Conservation (phyloP, 176 grass and related monocot species). For the Typha latifolia region DNA sequence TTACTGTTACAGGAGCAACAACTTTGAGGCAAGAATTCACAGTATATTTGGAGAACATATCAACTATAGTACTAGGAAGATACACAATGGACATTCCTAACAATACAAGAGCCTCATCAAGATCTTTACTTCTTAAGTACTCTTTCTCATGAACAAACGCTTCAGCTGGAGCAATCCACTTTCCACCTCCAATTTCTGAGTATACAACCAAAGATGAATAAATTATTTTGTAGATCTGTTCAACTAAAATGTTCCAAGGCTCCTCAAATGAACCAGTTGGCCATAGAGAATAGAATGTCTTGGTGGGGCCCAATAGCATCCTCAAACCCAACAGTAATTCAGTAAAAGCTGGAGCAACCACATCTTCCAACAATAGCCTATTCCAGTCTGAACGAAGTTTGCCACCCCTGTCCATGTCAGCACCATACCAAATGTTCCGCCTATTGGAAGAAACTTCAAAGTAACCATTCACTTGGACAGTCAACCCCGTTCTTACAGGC, state of each 20-base stretch:
- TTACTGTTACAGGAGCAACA: slow-evolving; percentile 53
- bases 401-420: slow-evolving; percentile 96
- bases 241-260: slow-evolving; percentile 88
- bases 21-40: slow-evolving; percentile 33
- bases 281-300: slow-evolving; percentile 80
- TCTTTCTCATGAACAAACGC: slow-evolving; percentile 68
- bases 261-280: slow-evolving; percentile 79
- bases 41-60: slow-evolving; percentile 72
- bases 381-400: slow-evolving; percentile 99
- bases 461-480: slow-evolving; percentile 97
- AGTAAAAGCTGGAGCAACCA: slow-evolving; percentile 66
- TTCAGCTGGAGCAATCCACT: slow-evolving; percentile 66
- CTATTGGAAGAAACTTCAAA: slow-evolving; percentile 97
- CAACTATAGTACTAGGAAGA: slow-evolving; percentile 37
- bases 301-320: slow-evolving; percentile 35
- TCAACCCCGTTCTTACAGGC: slow-evolving; percentile 76
- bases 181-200: slow-evolving; percentile 51
- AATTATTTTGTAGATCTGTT: slow-evolving; percentile 64
- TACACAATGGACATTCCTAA: slow-evolving; percentile 57
- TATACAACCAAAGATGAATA: slow-evolving; percentile 66
- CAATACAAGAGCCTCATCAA: slow-evolving; percentile 61
- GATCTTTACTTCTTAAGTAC: slow-evolving; percentile 57
- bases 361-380: slow-evolving; percentile 71
- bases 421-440: slow-evolving; percentile 90
- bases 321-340: slow-evolving; percentile 54